These are phyloP conservation scores for Toxoplasma gondii DNA, from an alignment of 169 alveolate genomes.

Conservation along the genomic window DNA sequence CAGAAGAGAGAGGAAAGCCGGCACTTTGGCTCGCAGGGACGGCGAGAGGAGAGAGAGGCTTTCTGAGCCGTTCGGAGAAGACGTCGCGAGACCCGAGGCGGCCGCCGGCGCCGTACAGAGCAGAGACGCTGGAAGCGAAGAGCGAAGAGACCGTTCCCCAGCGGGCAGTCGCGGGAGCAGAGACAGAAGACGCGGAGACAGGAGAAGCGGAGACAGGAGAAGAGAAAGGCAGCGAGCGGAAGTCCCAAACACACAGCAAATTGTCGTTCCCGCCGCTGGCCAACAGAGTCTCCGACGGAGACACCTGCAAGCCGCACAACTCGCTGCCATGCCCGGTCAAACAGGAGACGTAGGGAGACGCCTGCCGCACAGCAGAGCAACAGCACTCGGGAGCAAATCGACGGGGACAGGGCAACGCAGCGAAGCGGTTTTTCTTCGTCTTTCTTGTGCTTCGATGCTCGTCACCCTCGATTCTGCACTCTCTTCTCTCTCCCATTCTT, in stretches of 20 bases:
- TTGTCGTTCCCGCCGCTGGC: slow-evolving; percentile 98
- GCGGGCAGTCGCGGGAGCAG: not conserved
- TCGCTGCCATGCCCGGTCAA: slow-evolving; percentile 70
- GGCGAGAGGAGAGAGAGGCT: not conserved
- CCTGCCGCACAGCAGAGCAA: not conserved
- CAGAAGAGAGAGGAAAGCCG: not conserved
- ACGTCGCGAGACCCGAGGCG: too few relatives aligned
- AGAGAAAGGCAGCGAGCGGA: slow-evolving; percentile 10
- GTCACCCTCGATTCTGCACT: not conserved
- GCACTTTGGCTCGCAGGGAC: not conserved
- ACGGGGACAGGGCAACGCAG: too few relatives aligned
- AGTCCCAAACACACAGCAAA: slow-evolving; percentile 90
- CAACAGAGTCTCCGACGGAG: slow-evolving; percentile 73
- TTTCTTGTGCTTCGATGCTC: not conserved
- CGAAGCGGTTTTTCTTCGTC: too few relatives aligned
- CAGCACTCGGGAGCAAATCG: not conserved
- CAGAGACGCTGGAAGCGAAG: too few relatives aligned
- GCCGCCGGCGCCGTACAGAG: too few relatives aligned
- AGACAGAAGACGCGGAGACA: not conserved
- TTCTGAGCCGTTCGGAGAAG: too few relatives aligned
- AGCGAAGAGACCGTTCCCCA: too few relatives aligned
- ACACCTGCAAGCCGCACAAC: slow-evolving; percentile 74
- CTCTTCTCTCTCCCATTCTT: not conserved
- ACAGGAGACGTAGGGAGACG: not conserved
- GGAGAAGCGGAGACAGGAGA: not conserved